phyloP scores from a whole-genome alignment of 306 rosid genomes.

The Hylodesmum podocarpum region DNA sequence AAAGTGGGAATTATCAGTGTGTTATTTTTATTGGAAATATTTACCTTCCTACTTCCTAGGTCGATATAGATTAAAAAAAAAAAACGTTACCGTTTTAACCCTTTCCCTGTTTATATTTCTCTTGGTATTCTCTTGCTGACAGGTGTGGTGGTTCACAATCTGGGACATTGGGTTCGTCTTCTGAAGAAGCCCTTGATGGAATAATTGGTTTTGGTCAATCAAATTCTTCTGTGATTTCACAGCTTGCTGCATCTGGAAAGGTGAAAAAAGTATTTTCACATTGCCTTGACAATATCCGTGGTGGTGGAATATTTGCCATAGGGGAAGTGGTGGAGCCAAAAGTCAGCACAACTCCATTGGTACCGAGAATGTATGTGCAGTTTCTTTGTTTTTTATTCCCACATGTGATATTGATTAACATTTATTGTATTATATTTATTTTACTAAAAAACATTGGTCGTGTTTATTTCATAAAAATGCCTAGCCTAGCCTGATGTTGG shows the following conservation, averaged over 20 bases:
- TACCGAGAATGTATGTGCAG: conserved; percentile 70
- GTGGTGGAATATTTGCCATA: conserved; percentile 96
- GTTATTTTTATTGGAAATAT: conserved; percentile 10
- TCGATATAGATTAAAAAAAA: conserved; percentile 3
- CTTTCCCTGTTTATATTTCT: conserved; percentile 5
- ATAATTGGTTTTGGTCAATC: conserved; percentile 98
- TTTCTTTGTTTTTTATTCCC: conserved; percentile 22
- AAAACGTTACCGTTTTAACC: background rate
- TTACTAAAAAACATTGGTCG: too few relatives aligned
- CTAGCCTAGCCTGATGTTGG: too few relatives aligned
- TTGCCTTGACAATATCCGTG: conserved; percentile 76
- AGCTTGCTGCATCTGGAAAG: conserved; percentile 83
- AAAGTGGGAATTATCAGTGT: background rate
- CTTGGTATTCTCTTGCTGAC: conserved; percentile 26
- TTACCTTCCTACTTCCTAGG: conserved; percentile 3
- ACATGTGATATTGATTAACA: conserved; percentile 21
- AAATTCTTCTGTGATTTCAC: conserved; percentile 86
- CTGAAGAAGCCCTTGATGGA: conserved; percentile 75
- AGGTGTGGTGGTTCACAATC: conserved; percentile 84
- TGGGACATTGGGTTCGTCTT: conserved; percentile 59
- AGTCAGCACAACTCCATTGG: conserved; percentile 71
- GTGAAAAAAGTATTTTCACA: conserved; percentile 87
- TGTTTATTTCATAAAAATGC: too few relatives aligned
- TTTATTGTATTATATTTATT: background rate
- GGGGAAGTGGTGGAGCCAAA: conserved; percentile 93